Base-by-base conservation (phyloP, 106 monocot genomes). In the Dendrobium huoshanense region DNA sequence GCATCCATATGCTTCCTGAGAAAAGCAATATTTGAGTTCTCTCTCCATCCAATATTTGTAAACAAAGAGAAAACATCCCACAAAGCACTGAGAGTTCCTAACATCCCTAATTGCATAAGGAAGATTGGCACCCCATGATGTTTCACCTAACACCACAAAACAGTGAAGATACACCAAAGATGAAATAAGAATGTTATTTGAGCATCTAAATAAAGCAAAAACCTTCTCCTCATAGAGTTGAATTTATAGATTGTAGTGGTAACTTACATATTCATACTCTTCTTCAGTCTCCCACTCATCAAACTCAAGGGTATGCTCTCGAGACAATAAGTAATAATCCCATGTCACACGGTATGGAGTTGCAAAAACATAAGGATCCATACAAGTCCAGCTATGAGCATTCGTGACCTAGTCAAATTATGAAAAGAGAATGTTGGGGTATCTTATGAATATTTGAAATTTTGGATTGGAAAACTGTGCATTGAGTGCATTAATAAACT, bases 311-410 rank as follows among this genome's bases (percentile, higher is more conserved):
- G 94, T 94, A 83, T 98, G 97, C 47, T 98, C 94, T 37, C 94
- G 86, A 56, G 86, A 78, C 48, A 94, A 41, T 77, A 98, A 89
- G 59, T 98, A 94, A 77, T 91, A 98, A 91, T 98, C 97, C 97
- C 97, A 98, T 55, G 94, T 91, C 11, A 98, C 85, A 44, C 88
- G 89, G 68, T 94, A 98, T n/a, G 97, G 97, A 54, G 94, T 98
- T 77, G 94, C 97, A 92, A 92, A 98, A 40, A 94, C 79, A 78
- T 98, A 98, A 29, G 94, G 86, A 85, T 98, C 94, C 84, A 98
- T 94, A 87, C 97, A 98, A 22, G 94, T 98, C 97, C 92, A 98
- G 72, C 94, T 94, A 81, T 94, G 94, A 55, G 97, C 89, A 67
- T 88, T 88, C 81, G 67, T 87, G 29, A 72, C 72, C 94, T 98